Conservation (phyloP, 441 rosid species). For the Pelargonium cotyledonis region DNA sequence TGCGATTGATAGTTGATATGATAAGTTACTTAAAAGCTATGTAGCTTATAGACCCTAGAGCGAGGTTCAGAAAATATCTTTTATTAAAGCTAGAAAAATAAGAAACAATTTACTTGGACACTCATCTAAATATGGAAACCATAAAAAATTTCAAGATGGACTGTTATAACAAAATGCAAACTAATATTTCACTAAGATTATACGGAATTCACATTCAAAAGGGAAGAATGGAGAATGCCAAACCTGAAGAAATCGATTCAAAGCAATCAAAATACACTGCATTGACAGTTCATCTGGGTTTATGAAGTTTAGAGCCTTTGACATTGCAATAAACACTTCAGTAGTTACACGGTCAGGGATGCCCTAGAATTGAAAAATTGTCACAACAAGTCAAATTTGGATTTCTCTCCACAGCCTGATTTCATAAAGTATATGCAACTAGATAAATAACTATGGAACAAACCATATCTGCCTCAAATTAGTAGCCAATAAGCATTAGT, state of each 20-base stretch:
- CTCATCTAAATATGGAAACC: neutral
- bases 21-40: neutral
- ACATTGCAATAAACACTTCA: slow-evolving; percentile 96
- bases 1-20: neutral
- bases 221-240: slow-evolving; percentile 1
- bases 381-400: neutral
- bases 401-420: neutral
- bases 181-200: slow-evolving; percentile 6
- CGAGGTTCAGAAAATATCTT: neutral
- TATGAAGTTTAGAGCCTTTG: slow-evolving; percentile 87
- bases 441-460: neutral
- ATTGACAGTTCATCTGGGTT: slow-evolving; percentile 91
- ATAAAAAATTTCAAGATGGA: neutral
- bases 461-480: neutral
- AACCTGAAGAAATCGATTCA: slow-evolving; percentile 94
- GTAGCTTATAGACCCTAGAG: neutral
- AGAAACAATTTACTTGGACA: neutral
- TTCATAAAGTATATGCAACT: slow-evolving; percentile 1
- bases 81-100: neutral
- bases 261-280: slow-evolving; percentile 87
- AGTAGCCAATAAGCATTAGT: neutral
- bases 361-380: slow-evolving; percentile 41
- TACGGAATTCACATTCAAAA: neutral
- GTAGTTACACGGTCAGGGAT: slow-evolving; percentile 82
- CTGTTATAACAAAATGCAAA: neutral